Conservation (phyloP, 352 stramenopile species). For the Globisporangium heterothallicum region DNA sequence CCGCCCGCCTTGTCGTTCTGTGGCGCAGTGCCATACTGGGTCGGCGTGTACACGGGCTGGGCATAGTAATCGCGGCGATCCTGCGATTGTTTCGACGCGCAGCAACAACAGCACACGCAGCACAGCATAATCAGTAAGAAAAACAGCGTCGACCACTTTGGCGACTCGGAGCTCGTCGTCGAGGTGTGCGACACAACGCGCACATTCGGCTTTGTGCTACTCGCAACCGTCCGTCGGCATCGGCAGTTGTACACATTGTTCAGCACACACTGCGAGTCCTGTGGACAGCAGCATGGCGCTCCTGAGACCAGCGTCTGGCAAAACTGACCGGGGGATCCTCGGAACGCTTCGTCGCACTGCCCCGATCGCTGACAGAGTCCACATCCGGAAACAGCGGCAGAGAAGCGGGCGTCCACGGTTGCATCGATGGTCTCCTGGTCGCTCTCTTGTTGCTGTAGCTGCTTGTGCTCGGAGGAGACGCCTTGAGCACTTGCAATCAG, state of each 20-base stretch:
- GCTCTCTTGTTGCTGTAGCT: neutral
- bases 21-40: constrained; percentile 35
- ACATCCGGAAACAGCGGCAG: constrained; percentile 48
- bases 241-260: constrained; percentile 55
- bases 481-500: too few species aligned
- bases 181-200: constrained; percentile 20
- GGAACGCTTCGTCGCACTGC: constrained; percentile 60
- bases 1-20: neutral
- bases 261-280: constrained; percentile 44
- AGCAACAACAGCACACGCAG: constrained; percentile 52
- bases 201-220: constrained; percentile 14
- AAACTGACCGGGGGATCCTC: constrained; percentile 51
- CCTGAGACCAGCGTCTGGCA: constrained; percentile 49
- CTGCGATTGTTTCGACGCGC: constrained; percentile 17
- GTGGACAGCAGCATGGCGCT: constrained; percentile 57
- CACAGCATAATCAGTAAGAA: constrained; percentile 39
- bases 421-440: constrained; percentile 20
- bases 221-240: constrained; percentile 28
- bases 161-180: constrained; percentile 22
- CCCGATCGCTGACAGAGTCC: constrained; percentile 54
- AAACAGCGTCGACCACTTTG: constrained; percentile 29
- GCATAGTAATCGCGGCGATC: constrained; percentile 28
- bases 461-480: too few species aligned
- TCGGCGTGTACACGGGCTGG: constrained; percentile 25
- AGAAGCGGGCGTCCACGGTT: constrained; percentile 32